Base-by-base conservation (phyloP, 345 rosid species). In the Brassica carinata region DNA sequence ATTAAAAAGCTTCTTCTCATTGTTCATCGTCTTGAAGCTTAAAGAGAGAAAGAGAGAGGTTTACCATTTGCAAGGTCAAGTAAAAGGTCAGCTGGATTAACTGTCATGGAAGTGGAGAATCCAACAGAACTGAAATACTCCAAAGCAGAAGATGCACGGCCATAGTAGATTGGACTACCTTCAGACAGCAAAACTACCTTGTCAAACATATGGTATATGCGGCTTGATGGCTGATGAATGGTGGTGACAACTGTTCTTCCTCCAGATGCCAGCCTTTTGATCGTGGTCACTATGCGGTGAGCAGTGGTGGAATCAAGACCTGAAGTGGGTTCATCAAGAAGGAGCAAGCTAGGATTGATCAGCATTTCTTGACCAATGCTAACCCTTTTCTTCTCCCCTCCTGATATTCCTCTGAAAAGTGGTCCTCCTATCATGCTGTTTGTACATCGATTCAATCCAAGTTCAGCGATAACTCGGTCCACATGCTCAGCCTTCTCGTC, bases 341-440 rank as follows among this genome's bases (percentile, higher is more conserved):
- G 84, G 40, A 96, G 84, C 76, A 96, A 85, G 81, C 97, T 92
- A 26, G 99, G 99, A 75, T 96, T 93, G 80, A 96, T 93, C 67
- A 96, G 82, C 99, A 96, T 93, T 87, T 96, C 99, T 74, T 93
- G 99, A 57, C 98, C 99, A 65, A 96, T 96, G 77, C 97, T 93
- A 9, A 93, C 99, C 76, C 99, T 87, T 85, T 93, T 96, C 75
- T 93, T 96, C 83, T 96, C 99, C 27, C 99, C 99, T 15, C 99
- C 99, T 7, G 99, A 96, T 72, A 96, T 90, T 61, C 99, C 99
- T 80, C 99, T 84, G 64, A 96, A 87, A 2, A 96, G 82, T 10
- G 99, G 91, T 9, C 99, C 99, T n/a, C 99, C 99, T 27, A 96
- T 93, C 96, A 96, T 96, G 87, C 94, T 96, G 79, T 86, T 86